Evolutionary conservation across 1,139 yeast species (phyloP), one percentile per base, ranked within the genome.

Genomic region (Candida tropicalis): DNA sequence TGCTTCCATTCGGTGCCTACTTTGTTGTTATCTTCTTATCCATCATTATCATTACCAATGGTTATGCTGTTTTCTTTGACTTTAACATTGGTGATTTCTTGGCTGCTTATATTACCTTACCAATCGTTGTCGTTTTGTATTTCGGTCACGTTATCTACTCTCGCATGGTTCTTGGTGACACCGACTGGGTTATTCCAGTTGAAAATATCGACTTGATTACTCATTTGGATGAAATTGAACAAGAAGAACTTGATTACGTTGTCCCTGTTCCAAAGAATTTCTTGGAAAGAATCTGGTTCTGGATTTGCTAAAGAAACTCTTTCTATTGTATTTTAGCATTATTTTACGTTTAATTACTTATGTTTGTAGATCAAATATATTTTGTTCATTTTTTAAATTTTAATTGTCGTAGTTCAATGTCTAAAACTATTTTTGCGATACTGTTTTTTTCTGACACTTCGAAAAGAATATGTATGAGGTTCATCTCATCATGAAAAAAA

Each of bases 91-190:
- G 66, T 35, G 80, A 78, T 57, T 82, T 82, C 54, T 63, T 82
- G 43, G 84, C 86, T 17, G 80, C 85, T 6, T 82, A 82, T 60
- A 69, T 82, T 49, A 80, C 85, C 1, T 57, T 82, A 43, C 87
- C 86, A 22, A 68, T 81, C 32, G 73, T 81, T 39, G 22, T 76
- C 0, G 66, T 61, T 10, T 63, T 81, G 34, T 81, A 77, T 55
- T 44, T 68, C 18, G 81, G 65, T n/a, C 76, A 71, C 52, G 35
- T 31, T 16, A 31, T 31, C 11, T 61, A 67, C 41, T 4, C 54
- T 13, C 71, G 65, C 47, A 59, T 70, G 35, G 65, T 57, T 7
- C 77, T 66, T 15, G 24, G 15, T 18, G 24, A 31, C 3, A 31
- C 15, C 9, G 16, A 31, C 3, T 31, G 24, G 35, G 23, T 31